phyloP scores from a whole-genome alignment of 2,329 filamentous ascomycete species.

The Colletotrichum endophyticum region DNA sequence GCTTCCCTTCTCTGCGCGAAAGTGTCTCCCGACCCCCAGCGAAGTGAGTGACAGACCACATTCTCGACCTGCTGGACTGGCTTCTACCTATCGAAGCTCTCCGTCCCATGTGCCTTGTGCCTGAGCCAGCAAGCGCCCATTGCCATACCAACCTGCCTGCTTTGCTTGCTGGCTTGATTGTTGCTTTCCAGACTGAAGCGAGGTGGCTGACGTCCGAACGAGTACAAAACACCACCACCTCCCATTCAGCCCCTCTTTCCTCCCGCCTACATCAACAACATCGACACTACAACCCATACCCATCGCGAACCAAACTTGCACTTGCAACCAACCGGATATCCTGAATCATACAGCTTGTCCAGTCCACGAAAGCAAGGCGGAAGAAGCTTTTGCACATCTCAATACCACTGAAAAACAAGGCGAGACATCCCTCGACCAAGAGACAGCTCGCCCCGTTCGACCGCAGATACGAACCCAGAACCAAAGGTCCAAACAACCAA shows the following conservation, averaged over 20 bases:
- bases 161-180: neutral
- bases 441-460: neutral
- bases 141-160: slow-evolving; percentile 9
- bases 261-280: neutral
- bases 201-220: neutral
- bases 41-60: neutral
- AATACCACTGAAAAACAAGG: slow-evolving; percentile 10
- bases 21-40: neutral
- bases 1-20: neutral
- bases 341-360: neutral
- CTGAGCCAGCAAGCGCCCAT: neutral
- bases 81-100: neutral
- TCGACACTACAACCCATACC: neutral
- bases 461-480: neutral
- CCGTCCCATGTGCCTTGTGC: neutral
- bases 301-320: neutral
- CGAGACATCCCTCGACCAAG: neutral
- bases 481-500: neutral
- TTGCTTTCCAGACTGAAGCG: neutral
- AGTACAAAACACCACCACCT: slow-evolving; percentile 10
- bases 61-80: neutral
- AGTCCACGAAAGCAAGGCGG: neutral
- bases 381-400: neutral
- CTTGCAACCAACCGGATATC: neutral
- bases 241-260: neutral